Percentiles rank a stretch among this genome's conserved stretches.
These are phyloP conservation scores for Coniferiporia weirii DNA, from an alignment of 1,284 basidiomycete genomes.

Conservation along the genomic window DNA sequence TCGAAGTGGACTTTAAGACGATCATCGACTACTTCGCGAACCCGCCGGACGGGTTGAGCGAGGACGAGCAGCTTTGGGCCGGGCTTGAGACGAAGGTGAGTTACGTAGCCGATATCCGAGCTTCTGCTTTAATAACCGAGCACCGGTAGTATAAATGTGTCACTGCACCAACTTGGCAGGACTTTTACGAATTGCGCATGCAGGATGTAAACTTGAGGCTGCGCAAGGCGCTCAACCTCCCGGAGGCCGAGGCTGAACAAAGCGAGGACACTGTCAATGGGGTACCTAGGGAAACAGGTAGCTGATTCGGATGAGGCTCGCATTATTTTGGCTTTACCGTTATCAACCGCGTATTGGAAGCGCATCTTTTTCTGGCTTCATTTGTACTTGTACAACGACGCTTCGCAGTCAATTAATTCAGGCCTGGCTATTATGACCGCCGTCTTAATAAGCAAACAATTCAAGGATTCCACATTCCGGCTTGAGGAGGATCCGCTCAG, in stretches of 20 bases:
- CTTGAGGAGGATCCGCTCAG: too few species aligned
- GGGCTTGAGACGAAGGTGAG: conserved; percentile 26
- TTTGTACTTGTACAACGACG: too few species aligned
- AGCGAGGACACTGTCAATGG: neutral
- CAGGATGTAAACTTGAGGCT: conserved; percentile 31
- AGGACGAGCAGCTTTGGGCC: conserved; percentile 45
- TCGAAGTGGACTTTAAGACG: conserved; percentile 39
- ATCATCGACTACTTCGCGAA: conserved; percentile 49
- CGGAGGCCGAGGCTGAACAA: neutral
- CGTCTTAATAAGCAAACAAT: too few species aligned
- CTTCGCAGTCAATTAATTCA: too few species aligned
- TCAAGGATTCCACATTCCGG: too few species aligned
- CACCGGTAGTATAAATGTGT: conserved; percentile 37
- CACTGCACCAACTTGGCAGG: conserved; percentile 46
- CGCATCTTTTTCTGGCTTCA: too few species aligned
- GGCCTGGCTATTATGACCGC: too few species aligned
- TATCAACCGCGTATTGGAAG: too few species aligned
- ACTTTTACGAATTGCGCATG: conserved; percentile 47
- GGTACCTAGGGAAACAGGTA: neutral
- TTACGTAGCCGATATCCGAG: neutral
- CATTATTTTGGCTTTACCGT: too few species aligned
- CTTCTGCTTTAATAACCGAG: neutral
- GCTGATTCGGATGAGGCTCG: neutral
- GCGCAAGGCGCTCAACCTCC: conserved; percentile 9
- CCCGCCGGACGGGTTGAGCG: conserved; percentile 39